Percentiles rank a stretch among this genome's conserved stretches.
Conservation (phyloP, 108 stramenopile species). For the Fragilaria crotonensis region DNA sequence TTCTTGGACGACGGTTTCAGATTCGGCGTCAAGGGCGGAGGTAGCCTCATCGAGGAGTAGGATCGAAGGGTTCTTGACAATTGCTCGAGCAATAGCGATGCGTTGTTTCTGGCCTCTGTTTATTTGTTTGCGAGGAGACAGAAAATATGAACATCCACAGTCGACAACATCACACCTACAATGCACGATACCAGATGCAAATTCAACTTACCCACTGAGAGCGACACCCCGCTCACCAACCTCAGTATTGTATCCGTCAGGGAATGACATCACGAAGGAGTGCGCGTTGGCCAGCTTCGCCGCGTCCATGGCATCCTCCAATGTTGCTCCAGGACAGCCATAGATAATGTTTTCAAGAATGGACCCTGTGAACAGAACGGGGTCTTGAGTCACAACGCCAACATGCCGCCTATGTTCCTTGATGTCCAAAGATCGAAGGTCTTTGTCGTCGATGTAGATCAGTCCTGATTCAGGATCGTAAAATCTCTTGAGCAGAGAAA, state of each 20-base stretch:
- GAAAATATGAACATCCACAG: no score
- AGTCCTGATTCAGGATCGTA: constrained; percentile 85
- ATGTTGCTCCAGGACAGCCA: constrained; percentile 50
- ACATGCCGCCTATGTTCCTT: constrained; percentile 60
- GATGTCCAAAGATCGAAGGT: constrained; percentile 71
- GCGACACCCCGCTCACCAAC: constrained; percentile 83
- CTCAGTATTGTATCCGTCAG: constrained; percentile 83
- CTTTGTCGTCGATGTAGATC: constrained; percentile 71
- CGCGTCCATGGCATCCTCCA: constrained; percentile 71
- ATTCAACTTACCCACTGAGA: constrained; percentile 58
- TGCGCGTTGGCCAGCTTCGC: constrained; percentile 91
- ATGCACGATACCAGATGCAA: no score
- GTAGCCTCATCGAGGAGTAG: constrained; percentile 88
- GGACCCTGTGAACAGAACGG: constrained; percentile 79
- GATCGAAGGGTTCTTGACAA: constrained; percentile 69
- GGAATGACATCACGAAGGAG: constrained; percentile 65
- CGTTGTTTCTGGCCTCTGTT: constrained; percentile 87
- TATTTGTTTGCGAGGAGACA: no score
- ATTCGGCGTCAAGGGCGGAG: constrained; percentile 41
- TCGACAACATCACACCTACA: no score
- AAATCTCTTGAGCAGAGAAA: constrained; percentile 85
- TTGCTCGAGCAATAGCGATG: constrained; percentile 87
- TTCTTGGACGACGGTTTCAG: constrained; percentile 69
- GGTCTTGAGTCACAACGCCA: constrained; percentile 94
- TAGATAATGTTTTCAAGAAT: constrained; percentile 90